A percentile compares a stretch with the other conserved stretches of the same genome.
phyloP scores from a whole-genome alignment of 2,329 filamentous ascomycete genomes.

The Aspergillus spinulosporus region DNA sequence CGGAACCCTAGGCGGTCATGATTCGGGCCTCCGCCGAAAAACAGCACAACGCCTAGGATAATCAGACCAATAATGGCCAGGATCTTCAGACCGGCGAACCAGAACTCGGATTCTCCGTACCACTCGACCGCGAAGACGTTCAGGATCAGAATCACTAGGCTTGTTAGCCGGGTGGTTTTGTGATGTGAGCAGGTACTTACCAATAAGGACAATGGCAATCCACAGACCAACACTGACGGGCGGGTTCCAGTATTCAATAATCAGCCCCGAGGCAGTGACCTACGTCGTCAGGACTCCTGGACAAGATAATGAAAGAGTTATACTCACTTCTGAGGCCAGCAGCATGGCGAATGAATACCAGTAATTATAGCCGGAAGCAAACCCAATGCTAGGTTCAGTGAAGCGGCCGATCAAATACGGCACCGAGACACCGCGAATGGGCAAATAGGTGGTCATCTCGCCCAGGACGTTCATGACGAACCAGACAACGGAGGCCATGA shows the following conservation, averaged over 20 bases:
- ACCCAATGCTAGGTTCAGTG: slow-evolving; percentile 59
- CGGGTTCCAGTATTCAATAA: slow-evolving; percentile 46
- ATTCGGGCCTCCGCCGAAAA: slow-evolving; percentile 33
- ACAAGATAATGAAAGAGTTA: not conserved
- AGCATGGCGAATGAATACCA: slow-evolving; percentile 45
- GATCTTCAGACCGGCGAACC: slow-evolving; percentile 34
- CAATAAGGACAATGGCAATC: slow-evolving; percentile 47
- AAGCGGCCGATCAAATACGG: slow-evolving; percentile 58
- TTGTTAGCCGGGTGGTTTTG: not conserved
- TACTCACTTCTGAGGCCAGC: slow-evolving; percentile 43
- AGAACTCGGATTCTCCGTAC: slow-evolving; percentile 36
- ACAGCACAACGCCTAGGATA: slow-evolving; percentile 35
- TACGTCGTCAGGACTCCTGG: not conserved
- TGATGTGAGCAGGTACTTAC: slow-evolving; percentile 12
- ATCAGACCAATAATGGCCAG: slow-evolving; percentile 34
- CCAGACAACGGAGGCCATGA: slow-evolving; percentile 41
- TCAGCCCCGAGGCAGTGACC: slow-evolving; percentile 48
- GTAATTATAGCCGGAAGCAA: slow-evolving; percentile 37
- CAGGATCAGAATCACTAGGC: slow-evolving; percentile 37
- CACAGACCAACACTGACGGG: slow-evolving; percentile 43
- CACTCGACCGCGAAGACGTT: slow-evolving; percentile 36
- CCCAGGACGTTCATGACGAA: slow-evolving; percentile 50
- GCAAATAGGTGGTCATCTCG: slow-evolving; percentile 60
- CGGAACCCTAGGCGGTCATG: slow-evolving; percentile 36
- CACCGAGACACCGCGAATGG: slow-evolving; percentile 55